Base-by-base conservation (phyloP, 2,329 filamentous ascomycete genomes). In the Claviceps cyperi region DNA sequence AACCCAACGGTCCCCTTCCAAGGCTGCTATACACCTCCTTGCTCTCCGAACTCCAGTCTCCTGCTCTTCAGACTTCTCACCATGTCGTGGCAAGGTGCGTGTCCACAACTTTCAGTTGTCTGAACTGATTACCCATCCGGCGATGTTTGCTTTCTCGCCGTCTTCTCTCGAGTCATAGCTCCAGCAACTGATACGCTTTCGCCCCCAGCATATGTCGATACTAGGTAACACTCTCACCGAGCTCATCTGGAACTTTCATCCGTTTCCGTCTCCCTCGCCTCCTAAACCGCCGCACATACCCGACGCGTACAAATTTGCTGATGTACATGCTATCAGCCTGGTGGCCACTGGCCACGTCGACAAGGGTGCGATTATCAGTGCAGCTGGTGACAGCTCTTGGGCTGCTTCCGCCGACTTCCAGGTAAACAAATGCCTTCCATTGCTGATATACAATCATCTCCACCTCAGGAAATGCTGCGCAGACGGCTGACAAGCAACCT, bases 281-380 rank as follows among this genome's bases (percentile, higher is more conserved):
- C n/a, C 22, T 24, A 28, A 24, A 47, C 36, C 47, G 39, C 3
- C 57, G 57, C 52, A 58, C 60, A 56, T 54, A 37, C 6, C 9
- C 22, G 40, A 43, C 17, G 39, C 40, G 38, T 46, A 45, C 19
- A 50, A 35, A 43, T 17, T 58, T 55, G 50, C 57, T 57, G 46
- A 58, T 52, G 48, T 21, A 43, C 28, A 54, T 49, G 49, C 35
- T 14, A 15, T 38, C n/a, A 94, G 88, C 78, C 80, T 95, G 61
- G 78, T 94, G 63, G 83, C 76, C 71, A 82, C 77, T 60, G 82
- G 82, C 62, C 83, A 90, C 66, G 70, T 94, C 63, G 84, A 92
- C 73, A 83, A 88, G 73, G 89, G 78, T 61, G 85, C 86, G 64
- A 89, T 95, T 66, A 81, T 92, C 74, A 89, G 84, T 69, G 72